Evolutionary conservation across 495 filamentous ascomycete genomes (phyloP).

Genomic region (Glarea lozoyensis): DNA sequence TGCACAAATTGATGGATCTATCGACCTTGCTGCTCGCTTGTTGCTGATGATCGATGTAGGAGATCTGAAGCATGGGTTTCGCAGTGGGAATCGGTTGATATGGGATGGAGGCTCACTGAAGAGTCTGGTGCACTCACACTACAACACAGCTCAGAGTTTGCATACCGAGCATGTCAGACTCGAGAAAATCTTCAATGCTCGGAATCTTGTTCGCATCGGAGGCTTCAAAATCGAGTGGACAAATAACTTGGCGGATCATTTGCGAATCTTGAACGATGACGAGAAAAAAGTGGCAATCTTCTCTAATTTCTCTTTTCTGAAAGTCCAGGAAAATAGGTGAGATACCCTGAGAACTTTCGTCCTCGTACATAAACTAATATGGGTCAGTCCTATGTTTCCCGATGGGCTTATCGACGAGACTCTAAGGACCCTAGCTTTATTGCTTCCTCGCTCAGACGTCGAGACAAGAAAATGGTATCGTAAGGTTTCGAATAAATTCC

Average conservation of each 20-base stretch:
- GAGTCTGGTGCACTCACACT: conserved; percentile 6
- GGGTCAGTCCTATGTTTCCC: conserved; percentile 21
- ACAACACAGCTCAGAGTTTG: neutral
- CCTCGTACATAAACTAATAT: neutral
- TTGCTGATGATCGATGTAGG: conserved; percentile 17
- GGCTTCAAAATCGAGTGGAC: conserved; percentile 34
- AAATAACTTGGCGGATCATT: conserved; percentile 35
- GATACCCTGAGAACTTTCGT: neutral
- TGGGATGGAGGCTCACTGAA: conserved; percentile 15
- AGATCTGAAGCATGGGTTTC: neutral
- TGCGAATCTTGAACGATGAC: conserved; percentile 30
- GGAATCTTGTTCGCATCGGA: conserved; percentile 25
- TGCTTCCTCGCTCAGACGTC: conserved; percentile 31
- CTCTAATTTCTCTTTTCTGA: conserved; percentile 32
- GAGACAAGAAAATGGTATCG: conserved; percentile 23
- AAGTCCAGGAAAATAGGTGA: conserved; percentile 14
- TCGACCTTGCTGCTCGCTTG: conserved; percentile 19
- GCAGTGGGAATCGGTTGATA: neutral
- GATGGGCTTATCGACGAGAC: conserved; percentile 35
- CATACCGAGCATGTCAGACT: conserved; percentile 10
- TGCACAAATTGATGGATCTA: conserved; percentile 1
- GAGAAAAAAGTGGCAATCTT: conserved; percentile 33
- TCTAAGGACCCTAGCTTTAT: conserved; percentile 33
- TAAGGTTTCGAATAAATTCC: conserved; percentile 4
- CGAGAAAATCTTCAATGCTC: conserved; percentile 22